Evolutionary conservation across 306 rosid genomes (phyloP).

Genomic region (Begonia loranthoides): DNA sequence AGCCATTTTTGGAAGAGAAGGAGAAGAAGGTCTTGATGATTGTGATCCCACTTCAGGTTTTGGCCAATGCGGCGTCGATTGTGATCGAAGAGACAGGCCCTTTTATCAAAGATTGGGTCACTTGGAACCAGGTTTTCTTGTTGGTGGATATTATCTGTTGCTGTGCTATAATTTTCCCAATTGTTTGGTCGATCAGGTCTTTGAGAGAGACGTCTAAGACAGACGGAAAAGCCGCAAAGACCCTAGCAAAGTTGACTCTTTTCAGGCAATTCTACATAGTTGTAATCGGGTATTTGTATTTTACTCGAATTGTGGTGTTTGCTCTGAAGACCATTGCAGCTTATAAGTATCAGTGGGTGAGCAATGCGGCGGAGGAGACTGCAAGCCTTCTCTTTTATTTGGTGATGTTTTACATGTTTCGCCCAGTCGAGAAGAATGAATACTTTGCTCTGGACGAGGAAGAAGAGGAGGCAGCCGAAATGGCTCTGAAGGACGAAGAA

Average conservation of each 20-base stretch:
- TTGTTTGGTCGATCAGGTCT: constrained; percentile 86
- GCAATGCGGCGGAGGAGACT: constrained; percentile 81
- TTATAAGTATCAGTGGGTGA: constrained; percentile 85
- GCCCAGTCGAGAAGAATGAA: constrained; percentile 83
- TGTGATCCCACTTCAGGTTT: constrained; percentile 82
- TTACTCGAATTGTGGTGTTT: constrained; percentile 70
- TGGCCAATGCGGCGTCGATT: constrained; percentile 75
- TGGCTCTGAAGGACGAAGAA: constrained; percentile 75
- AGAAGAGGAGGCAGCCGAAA: constrained; percentile 87
- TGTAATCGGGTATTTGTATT: constrained; percentile 78
- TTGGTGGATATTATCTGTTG: constrained; percentile 84
- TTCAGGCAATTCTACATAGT: constrained; percentile 85
- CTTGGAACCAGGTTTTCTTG: constrained; percentile 89
- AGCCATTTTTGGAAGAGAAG: constrained; percentile 70
- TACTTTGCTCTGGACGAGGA: constrained; percentile 83
- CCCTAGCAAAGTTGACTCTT: constrained; percentile 68
- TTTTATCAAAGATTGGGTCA: constrained; percentile 82
- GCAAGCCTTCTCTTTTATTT: constrained; percentile 61
- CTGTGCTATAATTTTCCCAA: constrained; percentile 86
- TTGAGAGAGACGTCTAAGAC: constrained; percentile 79
- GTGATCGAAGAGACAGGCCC: constrained; percentile 93
- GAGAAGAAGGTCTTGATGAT: constrained; percentile 86
- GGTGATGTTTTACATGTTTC: constrained; percentile 86
- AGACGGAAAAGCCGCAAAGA: constrained; percentile 80
- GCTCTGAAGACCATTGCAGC: constrained; percentile 86